Evolutionary conservation across 345 rosid species (phyloP), one percentile per base, ranked within the genome.

Genomic region (Capsella bursapastoris): DNA sequence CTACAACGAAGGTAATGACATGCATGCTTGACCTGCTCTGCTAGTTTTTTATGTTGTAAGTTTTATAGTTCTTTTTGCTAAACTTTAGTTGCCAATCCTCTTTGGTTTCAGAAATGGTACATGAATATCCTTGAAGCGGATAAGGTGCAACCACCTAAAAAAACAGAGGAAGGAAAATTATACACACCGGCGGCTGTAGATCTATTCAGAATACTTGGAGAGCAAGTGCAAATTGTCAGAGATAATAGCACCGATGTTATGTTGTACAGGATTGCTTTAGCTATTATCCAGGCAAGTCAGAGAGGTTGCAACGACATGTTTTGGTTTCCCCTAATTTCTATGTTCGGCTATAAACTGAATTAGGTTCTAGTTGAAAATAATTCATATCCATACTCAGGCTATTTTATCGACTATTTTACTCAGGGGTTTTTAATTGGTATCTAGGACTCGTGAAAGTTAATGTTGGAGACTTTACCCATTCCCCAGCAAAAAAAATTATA

Each of bases 161-260:
- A 90, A 83, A 92, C 96, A 37, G 99, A 96, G 64, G 99, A 96
- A 76, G 99, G 99, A 56, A 96, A 96, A 84, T 85, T 96, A 64
- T 96, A 96, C 77, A 96, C 99, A 68, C 98, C 98, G 58, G 98
- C 99, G 82, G 99, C 99, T 58, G 98, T 96, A 79, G 99, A 96
- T 82, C 78, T 96, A 73, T 92, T 96, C 83, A 92, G 99, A 85
- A 96, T 96, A 76, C 96, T 96, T 14, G 97, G 92, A 79, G 99
- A 96, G 87, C 98, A 92, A 83, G 97, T 96, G 83, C 97, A 96
- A 83, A 92, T 88, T 80, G 99, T 96, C 37, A 87, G 97, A 77
- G 99, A 96, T 64, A 92, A 90, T 78, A 96, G 98, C 87, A 92
- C 97, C 5, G 98, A 96, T 82, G 82, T 88, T 72, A 96, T 96